A percentile compares a stretch with the other conserved stretches of the same genome.
phyloP scores from a whole-genome alignment of 75 land plant species.

The Selaginella moellendorffii region DNA sequence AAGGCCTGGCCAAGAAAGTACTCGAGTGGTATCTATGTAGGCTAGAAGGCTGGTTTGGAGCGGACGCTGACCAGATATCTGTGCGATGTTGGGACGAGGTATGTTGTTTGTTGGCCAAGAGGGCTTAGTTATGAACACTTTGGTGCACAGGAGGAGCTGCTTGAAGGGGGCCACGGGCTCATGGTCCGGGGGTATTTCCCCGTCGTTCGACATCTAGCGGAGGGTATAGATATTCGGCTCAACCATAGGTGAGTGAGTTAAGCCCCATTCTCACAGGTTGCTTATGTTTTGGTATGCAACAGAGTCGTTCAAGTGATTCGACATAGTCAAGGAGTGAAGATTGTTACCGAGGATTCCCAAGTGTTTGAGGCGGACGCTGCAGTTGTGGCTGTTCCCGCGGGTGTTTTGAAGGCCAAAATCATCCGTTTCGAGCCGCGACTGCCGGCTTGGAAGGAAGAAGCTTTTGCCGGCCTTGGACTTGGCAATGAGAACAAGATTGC shows the following conservation, averaged over 20 bases:
- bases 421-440: constrained; percentile 59
- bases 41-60: constrained; percentile 46
- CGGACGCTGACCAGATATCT: constrained; percentile 37
- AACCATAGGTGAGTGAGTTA: constrained; percentile 40
- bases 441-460: constrained; percentile 61
- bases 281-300: background rate
- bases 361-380: constrained; percentile 57
- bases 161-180: constrained; percentile 79
- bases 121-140: background rate
- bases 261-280: too few species aligned
- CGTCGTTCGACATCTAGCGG: constrained; percentile 46
- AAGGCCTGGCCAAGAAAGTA: constrained; percentile 29
- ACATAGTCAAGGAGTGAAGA: constrained; percentile 31
- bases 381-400: constrained; percentile 59
- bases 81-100: constrained; percentile 32
- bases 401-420: constrained; percentile 52
- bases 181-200: constrained; percentile 68
- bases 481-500: constrained; percentile 80
- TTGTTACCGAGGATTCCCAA: constrained; percentile 37
- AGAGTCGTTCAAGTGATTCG: constrained; percentile 43
- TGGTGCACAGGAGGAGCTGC: constrained; percentile 47
- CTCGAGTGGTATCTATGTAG: constrained; percentile 42
- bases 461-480: constrained; percentile 50
- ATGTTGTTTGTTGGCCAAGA: background rate
- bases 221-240: constrained; percentile 59